Evolutionary conservation across 148 eudicot species (phyloP), one percentile per base, ranked within the genome.

Genomic region (Limonium bicolor): DNA sequence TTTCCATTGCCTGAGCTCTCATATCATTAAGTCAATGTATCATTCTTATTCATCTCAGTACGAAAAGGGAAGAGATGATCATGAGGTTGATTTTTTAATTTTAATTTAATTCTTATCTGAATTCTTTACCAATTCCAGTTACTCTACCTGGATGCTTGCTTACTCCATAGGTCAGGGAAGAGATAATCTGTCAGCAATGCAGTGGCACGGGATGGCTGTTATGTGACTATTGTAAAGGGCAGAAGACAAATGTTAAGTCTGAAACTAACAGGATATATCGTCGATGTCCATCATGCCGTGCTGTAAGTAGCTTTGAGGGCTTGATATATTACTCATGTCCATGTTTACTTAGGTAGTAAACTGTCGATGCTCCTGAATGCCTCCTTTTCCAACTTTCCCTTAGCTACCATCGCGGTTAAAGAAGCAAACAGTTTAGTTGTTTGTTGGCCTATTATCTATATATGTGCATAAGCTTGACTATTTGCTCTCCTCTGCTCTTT

Each of bases 201-300:
- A 56, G 39, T 32, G 94, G 83, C 15, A 62, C 42, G 43, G 94
- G 96, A 51, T 88, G 96, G 96, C 51, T 88, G 52, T 49, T 73
- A 50, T 88, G 96, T 71, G 94, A 83, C 66, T 83, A 79, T 51
- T 83, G 96, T 56, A 58, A 77, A 47, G 96, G 94, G 19, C 69
- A 83, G 59, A 88, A 83, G 60, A 77, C 71, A 6, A 83, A 83
- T 62, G 94, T 83, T 11, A 83, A 64, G 70, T 63, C 80, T 39
- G 69, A 54, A 50, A 88, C 68, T 41, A 88, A 74, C 42, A 59
- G 71, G 32, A 69, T 88, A 24, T 83, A 83, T 19, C 94, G 94
- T 8, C 72, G 96, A 6, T 88, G 94, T 56, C 96, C 96, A 26
- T 53, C 92, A 30, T 88, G 96, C 56, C 77, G 66, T 73, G 96